These are phyloP conservation scores for Monosporascus sp. DNA, from an alignment of 2,329 filamentous ascomycete species.

Conservation along the genomic window DNA sequence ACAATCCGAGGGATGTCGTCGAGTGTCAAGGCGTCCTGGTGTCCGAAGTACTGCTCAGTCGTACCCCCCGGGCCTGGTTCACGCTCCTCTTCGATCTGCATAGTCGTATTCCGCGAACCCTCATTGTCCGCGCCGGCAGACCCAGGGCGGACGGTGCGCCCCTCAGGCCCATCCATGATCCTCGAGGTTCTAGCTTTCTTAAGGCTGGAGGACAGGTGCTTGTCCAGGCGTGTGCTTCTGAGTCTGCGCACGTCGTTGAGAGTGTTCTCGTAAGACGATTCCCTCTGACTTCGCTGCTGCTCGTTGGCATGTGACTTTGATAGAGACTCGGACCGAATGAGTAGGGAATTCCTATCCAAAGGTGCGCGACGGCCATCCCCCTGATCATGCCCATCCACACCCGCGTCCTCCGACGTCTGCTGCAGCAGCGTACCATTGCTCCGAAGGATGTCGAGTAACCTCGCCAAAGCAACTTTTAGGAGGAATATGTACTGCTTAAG, in stretches of 20 bases:
- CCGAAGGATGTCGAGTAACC: conserved; percentile 80
- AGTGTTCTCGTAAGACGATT: conserved; percentile 87
- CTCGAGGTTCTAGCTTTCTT: conserved; percentile 84
- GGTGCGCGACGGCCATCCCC: conserved; percentile 55
- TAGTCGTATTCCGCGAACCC: conserved; percentile 46
- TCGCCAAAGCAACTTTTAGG: conserved; percentile 82
- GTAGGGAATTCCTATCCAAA: conserved; percentile 43
- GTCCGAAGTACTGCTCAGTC: conserved; percentile 79
- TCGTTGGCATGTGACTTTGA: conserved; percentile 70
- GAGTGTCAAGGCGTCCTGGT: conserved; percentile 84
- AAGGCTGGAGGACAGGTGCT: conserved; percentile 88
- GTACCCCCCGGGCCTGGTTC: conserved; percentile 63
- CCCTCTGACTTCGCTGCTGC: conserved; percentile 54
- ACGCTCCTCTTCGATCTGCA: conserved; percentile 77
- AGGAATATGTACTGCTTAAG: conserved; percentile 93
- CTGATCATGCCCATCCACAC: conserved; percentile 60
- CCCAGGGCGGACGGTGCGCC: conserved; percentile 60
- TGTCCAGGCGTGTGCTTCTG: conserved; percentile 88
- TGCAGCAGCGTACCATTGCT: conserved; percentile 76
- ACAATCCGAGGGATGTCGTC: conserved; percentile 97
- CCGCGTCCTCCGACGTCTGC: conserved; percentile 67
- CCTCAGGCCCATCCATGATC: conserved; percentile 84
- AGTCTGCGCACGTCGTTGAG: conserved; percentile 90
- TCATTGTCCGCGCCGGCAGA: conserved; percentile 59
- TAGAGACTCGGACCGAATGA: conserved; percentile 59